Base-by-base conservation (phyloP, 331 rosid species). In the Cydonia oblonga region DNA sequence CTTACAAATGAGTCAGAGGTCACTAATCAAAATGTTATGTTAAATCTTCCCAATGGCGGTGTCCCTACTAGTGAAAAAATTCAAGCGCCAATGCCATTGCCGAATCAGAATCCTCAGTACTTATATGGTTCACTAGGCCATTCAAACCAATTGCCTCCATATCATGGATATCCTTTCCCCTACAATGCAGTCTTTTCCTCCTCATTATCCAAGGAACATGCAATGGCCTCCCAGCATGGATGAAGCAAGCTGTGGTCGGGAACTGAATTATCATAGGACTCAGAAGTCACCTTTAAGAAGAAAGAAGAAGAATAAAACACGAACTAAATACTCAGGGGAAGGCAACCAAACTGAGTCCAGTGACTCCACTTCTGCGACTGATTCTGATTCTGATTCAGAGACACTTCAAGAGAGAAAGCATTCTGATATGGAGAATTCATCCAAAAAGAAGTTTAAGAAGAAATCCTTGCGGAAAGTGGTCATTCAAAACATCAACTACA, bases 401-500 rank as follows among this genome's bases (percentile, higher is more conserved):
- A 70, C 75, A 71, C 74, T 53, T 44, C 77, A 68, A 49, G 82
- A 81, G 60, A 78, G 64, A 18, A 80, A 70, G 68, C 67, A 64
- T 49, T 81, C 92, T 60, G 72, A 67, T 40, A 75, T 78, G 74
- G 81, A 79, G 40, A 81, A 83, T 70, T 16, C 38, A 8, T 75
- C 76, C 60, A 84, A 71, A 81, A 85, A 82, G 32, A 86, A 86
- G 30, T 19, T 59, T 71, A 76, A 79, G 64, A 86, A 82, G 72
- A 84, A 81, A 70, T 86, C 89, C 68, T 76, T 86, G 14, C 74
- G 90, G 69, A 86, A 86, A 61, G 88, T 86, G 76, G 87, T 86
- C 68, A 88, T 88, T 86, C 86, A 86, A 66, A 88, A 88, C 71
- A 88, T 88, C 77, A 86, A 88, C 79, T 88, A 88, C 84, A 82